Evolutionary conservation across 129 eudicot species (phyloP).

Genomic region (Artemisia annua): DNA sequence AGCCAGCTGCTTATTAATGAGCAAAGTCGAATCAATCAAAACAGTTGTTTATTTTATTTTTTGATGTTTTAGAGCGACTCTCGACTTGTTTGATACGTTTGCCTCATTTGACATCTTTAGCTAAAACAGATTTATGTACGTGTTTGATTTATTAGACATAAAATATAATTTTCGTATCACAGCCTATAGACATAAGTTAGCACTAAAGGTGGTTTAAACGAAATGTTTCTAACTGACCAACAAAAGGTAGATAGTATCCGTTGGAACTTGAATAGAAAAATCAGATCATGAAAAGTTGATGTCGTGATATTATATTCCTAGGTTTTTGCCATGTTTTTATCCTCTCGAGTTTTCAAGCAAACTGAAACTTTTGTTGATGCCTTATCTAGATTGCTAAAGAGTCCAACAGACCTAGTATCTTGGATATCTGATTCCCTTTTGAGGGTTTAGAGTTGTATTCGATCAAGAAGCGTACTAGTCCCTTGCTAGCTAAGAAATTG

Average conservation of each 20-base stretch:
- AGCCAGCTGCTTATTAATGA: too few species aligned
- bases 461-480: neutral
- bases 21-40: too few species aligned
- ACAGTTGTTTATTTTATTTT: too few species aligned
- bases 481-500: neutral
- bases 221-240: conserved; percentile 27
- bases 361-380: neutral
- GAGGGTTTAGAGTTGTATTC: neutral
- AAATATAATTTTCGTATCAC: neutral
- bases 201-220: neutral
- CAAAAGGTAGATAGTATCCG: conserved; percentile 22
- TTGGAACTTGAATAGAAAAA: conserved; percentile 26
- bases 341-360: neutral
- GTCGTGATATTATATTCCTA: conserved; percentile 30
- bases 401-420: neutral
- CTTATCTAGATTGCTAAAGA: neutral
- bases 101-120: too few species aligned
- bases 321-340: conserved; percentile 21
- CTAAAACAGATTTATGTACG: too few species aligned
- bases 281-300: conserved; percentile 35
- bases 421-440: neutral
- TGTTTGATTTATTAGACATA: too few species aligned
- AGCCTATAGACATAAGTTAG: neutral
- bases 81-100: too few species aligned
- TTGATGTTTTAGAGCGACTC: too few species aligned